These are phyloP conservation scores for Monosporascus sp. DNA, from an alignment of 2,329 filamentous ascomycete genomes.

Conservation along the genomic window DNA sequence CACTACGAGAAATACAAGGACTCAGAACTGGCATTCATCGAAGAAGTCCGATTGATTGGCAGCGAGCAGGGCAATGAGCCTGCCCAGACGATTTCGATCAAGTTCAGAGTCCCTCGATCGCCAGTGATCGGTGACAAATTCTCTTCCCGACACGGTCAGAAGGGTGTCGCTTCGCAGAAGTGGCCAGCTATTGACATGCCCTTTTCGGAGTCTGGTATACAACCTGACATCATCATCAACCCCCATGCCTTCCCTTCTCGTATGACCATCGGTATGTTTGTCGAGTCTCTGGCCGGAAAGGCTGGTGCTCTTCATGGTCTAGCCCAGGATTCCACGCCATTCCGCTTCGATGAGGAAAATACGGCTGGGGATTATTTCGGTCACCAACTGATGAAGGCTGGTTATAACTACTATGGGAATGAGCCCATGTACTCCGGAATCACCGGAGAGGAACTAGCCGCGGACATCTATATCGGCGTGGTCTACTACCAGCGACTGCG, in stretches of 20 bases:
- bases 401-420: slow-evolving; percentile 97
- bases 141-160: slow-evolving; percentile 96
- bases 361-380: slow-evolving; percentile 94
- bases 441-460: slow-evolving; percentile 87
- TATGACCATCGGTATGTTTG: slow-evolving; percentile 99
- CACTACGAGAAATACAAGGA: slow-evolving; percentile 96
- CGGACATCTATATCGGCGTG: slow-evolving; percentile 93
- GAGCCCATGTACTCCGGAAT: slow-evolving; percentile 98
- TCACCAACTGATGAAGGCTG: slow-evolving; percentile 88
- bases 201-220: slow-evolving; percentile 92
- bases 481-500: slow-evolving; percentile 97
- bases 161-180: slow-evolving; percentile 93
- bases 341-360: slow-evolving; percentile 88
- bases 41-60: slow-evolving; percentile 88
- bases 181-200: slow-evolving; percentile 94
- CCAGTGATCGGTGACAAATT: slow-evolving; percentile 98
- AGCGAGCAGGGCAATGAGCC: slow-evolving; percentile 78
- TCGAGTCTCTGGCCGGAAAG: slow-evolving; percentile 95
- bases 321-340: slow-evolving; percentile 94
- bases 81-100: slow-evolving; percentile 83
- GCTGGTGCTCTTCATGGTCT: slow-evolving; percentile 88
- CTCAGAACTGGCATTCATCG: slow-evolving; percentile 77
- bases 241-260: slow-evolving; percentile 98
- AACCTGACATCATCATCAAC: slow-evolving; percentile 98
- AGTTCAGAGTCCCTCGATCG: slow-evolving; percentile 82